Evolutionary conservation across 2,329 filamentous ascomycete genomes (phyloP).

Genomic region (Aspergillus glaucus): DNA sequence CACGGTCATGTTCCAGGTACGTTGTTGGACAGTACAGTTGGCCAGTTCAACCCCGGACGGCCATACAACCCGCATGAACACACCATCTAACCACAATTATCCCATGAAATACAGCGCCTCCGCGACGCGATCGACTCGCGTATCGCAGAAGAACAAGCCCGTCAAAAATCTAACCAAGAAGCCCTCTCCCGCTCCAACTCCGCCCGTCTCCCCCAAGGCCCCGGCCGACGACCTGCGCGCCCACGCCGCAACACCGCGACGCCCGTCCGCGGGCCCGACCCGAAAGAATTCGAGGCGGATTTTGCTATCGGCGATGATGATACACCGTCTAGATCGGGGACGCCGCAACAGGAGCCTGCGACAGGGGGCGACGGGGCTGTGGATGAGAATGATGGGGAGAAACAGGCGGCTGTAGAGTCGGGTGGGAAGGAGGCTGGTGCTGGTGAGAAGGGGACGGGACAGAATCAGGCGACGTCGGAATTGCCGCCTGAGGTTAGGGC

Average conservation of each 20-base stretch:
- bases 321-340: constrained; percentile 55
- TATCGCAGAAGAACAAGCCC: constrained; percentile 86
- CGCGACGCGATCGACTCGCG: constrained; percentile 79
- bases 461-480: constrained; percentile 40
- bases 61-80: not conserved
- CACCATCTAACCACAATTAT: not conserved
- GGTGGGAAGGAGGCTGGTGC: constrained; percentile 18
- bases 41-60: constrained; percentile 1
- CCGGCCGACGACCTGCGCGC: constrained; percentile 23
- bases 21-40: constrained; percentile 2
- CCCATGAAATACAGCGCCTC: constrained; percentile 54
- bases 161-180: constrained; percentile 53
- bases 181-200: constrained; percentile 40
- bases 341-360: constrained; percentile 49
- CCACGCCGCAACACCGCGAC: constrained; percentile 31
- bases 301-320: constrained; percentile 85
- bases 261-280: constrained; percentile 63
- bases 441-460: constrained; percentile 10
- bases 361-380: constrained; percentile 18
- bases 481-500: constrained; percentile 67
- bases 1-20: constrained; percentile 29
- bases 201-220: constrained; percentile 29
- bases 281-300: constrained; percentile 77
- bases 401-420: constrained; percentile 11
- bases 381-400: constrained; percentile 17